These are phyloP conservation scores for Zychaea mexicana DNA, from an alignment of 371 early-diverging fungal species.

Conservation along the genomic window DNA sequence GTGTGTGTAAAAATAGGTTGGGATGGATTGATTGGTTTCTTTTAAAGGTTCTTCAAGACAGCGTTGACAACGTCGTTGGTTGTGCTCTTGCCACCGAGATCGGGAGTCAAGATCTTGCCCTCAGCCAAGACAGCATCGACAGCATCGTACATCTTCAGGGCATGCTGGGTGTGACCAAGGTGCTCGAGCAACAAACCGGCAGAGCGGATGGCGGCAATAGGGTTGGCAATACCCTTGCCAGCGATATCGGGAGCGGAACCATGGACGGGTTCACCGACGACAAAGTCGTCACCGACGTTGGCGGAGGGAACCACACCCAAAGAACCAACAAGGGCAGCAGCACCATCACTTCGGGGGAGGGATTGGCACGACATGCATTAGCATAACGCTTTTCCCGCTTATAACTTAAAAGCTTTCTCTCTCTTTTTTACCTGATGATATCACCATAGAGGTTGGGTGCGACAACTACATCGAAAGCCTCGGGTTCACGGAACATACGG, in stretches of 20 bases:
- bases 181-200: conserved; percentile 90
- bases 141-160: conserved; percentile 80
- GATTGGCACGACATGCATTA: neutral
- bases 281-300: conserved; percentile 92
- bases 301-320: conserved; percentile 94
- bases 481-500: conserved; percentile 95
- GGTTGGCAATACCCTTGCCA: conserved; percentile 94
- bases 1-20: neutral
- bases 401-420: too few relatives aligned
- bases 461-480: conserved; percentile 92
- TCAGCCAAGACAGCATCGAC: conserved; percentile 81
- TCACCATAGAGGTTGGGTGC: conserved; percentile 97
- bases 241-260: conserved; percentile 97
- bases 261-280: conserved; percentile 95
- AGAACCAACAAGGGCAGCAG: conserved; percentile 93
- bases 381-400: too few relatives aligned
- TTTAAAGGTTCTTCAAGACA: conserved; percentile 70
- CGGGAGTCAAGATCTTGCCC: conserved; percentile 77
- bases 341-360: conserved; percentile 84
- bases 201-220: conserved; percentile 91
- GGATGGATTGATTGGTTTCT: neutral
- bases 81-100: conserved; percentile 88
- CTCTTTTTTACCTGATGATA: conserved; percentile 70
- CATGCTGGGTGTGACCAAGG: conserved; percentile 73
- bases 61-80: conserved; percentile 85